phyloP scores from a whole-genome alignment of 129 eudicot genomes.

The Deinandra increscens region DNA sequence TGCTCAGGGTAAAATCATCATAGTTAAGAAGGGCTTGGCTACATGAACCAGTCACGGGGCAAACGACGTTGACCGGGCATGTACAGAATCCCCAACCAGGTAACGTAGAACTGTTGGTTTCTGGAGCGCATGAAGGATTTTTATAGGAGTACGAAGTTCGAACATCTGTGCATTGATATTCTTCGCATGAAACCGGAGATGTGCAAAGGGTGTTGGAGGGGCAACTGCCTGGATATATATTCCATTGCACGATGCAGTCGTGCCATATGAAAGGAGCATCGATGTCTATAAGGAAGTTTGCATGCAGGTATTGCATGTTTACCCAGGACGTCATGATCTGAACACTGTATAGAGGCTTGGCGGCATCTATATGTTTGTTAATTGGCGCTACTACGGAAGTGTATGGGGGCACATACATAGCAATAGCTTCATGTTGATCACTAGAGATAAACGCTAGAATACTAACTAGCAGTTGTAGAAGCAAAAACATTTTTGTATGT shows the following conservation, averaged over 20 bases:
- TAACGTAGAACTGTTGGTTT: conserved; percentile 19
- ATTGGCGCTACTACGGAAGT: conserved; percentile 36
- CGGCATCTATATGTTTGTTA: conserved; percentile 28
- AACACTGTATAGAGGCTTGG: conserved; percentile 27
- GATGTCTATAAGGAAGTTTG: too few species aligned
- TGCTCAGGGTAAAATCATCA: conserved; percentile 13
- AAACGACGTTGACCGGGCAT: conserved; percentile 25
- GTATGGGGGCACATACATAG: conserved; percentile 4
- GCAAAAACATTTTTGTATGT: conserved; percentile 11
- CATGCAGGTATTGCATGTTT: too few species aligned
- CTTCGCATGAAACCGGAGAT: conserved; percentile 27
- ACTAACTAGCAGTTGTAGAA: not conserved
- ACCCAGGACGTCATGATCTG: too few species aligned
- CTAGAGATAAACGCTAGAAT: conserved; percentile 7
- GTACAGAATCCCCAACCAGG: conserved; percentile 32
- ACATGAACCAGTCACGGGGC: conserved; percentile 24
- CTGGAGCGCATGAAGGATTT: conserved; percentile 21
- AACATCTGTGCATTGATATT: conserved; percentile 28
- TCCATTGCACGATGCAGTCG: too few species aligned
- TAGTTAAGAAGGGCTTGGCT: too few species aligned
- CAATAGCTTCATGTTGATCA: conserved; percentile 2
- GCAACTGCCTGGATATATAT: too few species aligned
- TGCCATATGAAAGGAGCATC: too few species aligned
- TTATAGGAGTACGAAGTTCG: conserved; percentile 22
- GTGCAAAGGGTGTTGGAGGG: too few species aligned